These are phyloP conservation scores for Pleurostoma richardsiae DNA, from an alignment of 2,329 filamentous ascomycete species.

Conservation along the genomic window DNA sequence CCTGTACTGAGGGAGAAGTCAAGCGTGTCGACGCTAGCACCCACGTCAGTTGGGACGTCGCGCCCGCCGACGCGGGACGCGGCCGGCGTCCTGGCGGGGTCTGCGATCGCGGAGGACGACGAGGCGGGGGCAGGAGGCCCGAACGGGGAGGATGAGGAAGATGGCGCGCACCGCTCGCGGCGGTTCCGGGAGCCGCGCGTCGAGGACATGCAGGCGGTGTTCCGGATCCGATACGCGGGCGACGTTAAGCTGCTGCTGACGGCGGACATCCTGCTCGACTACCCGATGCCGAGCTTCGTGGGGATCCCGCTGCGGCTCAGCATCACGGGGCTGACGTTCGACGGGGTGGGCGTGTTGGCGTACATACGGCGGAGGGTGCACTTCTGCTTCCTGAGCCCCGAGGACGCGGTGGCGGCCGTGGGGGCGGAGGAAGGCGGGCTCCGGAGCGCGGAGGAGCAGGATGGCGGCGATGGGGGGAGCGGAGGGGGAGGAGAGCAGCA, in stretches of 20 bases:
- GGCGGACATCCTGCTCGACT: conserved; percentile 92
- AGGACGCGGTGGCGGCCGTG: conserved; percentile 77
- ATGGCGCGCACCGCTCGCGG: conserved; percentile 13
- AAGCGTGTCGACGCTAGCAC: conserved; percentile 57
- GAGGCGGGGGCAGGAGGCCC: conserved; percentile 12
- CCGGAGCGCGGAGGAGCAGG: conserved; percentile 12
- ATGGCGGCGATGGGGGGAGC: conserved; percentile 16
- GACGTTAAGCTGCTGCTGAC: conserved; percentile 85
- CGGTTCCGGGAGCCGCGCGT: conserved; percentile 66
- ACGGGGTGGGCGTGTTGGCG: conserved; percentile 87
- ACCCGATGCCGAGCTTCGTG: conserved; percentile 97
- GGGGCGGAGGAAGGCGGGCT: conserved; percentile 37
- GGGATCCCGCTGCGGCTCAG: conserved; percentile 91
- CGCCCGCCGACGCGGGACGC: conserved; percentile 53
- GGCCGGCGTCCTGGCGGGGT: conserved; percentile 19
- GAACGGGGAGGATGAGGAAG: conserved; percentile 7
- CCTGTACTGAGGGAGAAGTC: conserved; percentile 48
- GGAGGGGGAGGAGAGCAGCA: conserved; percentile 22
- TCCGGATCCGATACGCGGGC: conserved; percentile 83
- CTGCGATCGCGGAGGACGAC: conserved; percentile 32
- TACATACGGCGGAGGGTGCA: conserved; percentile 86
- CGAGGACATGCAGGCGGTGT: conserved; percentile 89
- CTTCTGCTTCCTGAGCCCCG: conserved; percentile 90
- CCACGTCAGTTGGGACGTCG: conserved; percentile 47
- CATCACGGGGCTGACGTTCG: conserved; percentile 91